Evolutionary conservation across 768 basidiomycete genomes (phyloP).

Genomic region (Dioszegia hungarica): DNA sequence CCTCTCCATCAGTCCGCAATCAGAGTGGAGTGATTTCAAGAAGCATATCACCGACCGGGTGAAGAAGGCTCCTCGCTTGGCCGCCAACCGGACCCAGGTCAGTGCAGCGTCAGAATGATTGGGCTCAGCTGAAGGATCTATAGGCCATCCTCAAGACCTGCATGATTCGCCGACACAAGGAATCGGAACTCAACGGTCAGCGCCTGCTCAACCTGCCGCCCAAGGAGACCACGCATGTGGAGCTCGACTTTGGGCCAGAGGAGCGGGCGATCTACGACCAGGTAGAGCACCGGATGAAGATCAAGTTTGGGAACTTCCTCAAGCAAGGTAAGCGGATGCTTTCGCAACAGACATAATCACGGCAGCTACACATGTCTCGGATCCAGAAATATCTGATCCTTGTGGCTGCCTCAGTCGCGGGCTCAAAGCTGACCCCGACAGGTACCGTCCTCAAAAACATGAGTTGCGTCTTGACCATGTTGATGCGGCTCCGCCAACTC

Average conservation of each 20-base stretch:
- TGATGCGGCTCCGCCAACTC: conserved; percentile 66
- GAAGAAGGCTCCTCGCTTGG: conserved; percentile 51
- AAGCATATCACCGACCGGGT: conserved; percentile 51
- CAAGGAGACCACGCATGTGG: conserved; percentile 56
- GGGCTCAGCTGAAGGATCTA: neutral
- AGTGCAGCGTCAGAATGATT: neutral
- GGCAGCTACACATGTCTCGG: no score
- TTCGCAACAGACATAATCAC: no score
- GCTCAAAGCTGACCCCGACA: neutral
- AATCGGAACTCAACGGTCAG: conserved; percentile 63
- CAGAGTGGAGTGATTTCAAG: conserved; percentile 62
- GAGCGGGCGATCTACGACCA: conserved; percentile 62
- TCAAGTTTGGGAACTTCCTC: conserved; percentile 56
- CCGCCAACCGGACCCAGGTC: conserved; percentile 57
- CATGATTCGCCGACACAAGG: conserved; percentile 65
- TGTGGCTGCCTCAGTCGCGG: no score
- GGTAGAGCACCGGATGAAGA: conserved; percentile 51
- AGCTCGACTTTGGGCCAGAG: conserved; percentile 59
- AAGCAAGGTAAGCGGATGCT: conserved; percentile 7
- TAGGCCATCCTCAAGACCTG: conserved; percentile 57
- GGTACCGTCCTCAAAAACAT: conserved; percentile 70
- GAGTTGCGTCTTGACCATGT: conserved; percentile 58
- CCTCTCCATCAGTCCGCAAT: conserved; percentile 50
- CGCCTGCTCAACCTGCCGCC: conserved; percentile 62
- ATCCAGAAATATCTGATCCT: no score